These are phyloP conservation scores for Populus ilicifolia DNA, from an alignment of 345 rosid species.

Conservation along the genomic window DNA sequence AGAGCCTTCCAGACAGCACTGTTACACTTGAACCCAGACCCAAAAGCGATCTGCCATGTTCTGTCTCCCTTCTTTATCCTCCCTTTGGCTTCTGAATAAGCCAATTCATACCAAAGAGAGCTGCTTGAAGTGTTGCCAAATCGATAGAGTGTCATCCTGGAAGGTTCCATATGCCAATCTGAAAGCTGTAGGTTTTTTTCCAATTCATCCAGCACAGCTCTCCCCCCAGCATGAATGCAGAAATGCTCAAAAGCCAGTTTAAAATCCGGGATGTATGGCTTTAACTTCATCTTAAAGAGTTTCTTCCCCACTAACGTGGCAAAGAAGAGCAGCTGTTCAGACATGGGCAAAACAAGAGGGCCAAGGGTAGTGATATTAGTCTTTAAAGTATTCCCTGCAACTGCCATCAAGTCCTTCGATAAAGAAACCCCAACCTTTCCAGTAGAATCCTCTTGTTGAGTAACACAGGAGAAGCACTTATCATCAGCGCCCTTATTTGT, in stretches of 20 bases:
- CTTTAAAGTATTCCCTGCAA: constrained; percentile 18
- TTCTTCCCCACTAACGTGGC: constrained; percentile 9
- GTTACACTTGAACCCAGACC: constrained; percentile 23
- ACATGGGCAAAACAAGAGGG: constrained; percentile 20
- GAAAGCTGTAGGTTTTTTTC: constrained; percentile 16
- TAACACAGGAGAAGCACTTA: constrained; percentile 16
- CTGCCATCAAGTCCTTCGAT: constrained; percentile 16
- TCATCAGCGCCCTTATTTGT: constrained; percentile 19
- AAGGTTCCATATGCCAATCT: constrained; percentile 21
- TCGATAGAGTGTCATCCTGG: constrained; percentile 22
- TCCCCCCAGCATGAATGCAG: constrained; percentile 15
- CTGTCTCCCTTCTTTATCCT: constrained; percentile 16
- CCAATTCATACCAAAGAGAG: constrained; percentile 21
- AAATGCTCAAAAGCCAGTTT: constrained; percentile 19
- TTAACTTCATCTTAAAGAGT: constrained; percentile 10
- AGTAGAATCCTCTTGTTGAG: constrained; percentile 9
- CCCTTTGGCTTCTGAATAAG: constrained; percentile 18
- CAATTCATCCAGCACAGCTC: constrained; percentile 19
- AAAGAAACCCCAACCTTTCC: constrained; percentile 14
- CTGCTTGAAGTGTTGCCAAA: constrained; percentile 20
- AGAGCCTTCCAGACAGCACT: constrained; percentile 15
- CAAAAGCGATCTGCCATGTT: constrained; percentile 18
- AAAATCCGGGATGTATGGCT: constrained; percentile 21
- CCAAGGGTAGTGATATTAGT: constrained; percentile 18
- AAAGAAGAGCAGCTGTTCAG: constrained; percentile 15